phyloP scores from a whole-genome alignment of 768 basidiomycete species.

The Brasilioporus rufonigricans region DNA sequence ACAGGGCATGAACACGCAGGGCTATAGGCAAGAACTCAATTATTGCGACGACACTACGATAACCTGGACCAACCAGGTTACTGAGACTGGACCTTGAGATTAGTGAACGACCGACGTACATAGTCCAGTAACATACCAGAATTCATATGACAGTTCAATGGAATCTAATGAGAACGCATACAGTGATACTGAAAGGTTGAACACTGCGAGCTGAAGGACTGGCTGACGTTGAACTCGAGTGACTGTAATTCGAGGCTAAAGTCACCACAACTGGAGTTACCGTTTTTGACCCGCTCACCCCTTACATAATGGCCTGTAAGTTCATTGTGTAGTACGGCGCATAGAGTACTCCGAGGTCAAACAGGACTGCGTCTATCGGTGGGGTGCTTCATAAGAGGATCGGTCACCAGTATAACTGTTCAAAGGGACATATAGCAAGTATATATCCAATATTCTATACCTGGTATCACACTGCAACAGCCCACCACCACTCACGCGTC shows the following conservation, averaged over 20 bases:
- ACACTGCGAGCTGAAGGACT: neutral
- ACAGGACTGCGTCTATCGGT: too few relatives aligned
- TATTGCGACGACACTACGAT: neutral
- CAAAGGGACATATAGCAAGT: neutral
- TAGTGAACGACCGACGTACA: neutral
- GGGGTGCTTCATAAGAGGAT: too few relatives aligned
- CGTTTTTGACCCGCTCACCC: neutral
- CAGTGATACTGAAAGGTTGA: neutral
- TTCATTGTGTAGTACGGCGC: too few relatives aligned
- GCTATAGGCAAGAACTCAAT: slow-evolving; percentile 27
- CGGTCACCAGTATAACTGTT: too few relatives aligned
- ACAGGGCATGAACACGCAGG: slow-evolving; percentile 50
- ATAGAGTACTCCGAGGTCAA: neutral
- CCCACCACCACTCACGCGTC: neutral
- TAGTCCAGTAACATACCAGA: slow-evolving; percentile 11
- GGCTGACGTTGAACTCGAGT: neutral
- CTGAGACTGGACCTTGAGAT: slow-evolving; percentile 7
- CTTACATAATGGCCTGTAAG: neutral
- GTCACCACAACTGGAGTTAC: too few relatives aligned
- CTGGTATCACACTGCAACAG: slow-evolving; percentile 3
- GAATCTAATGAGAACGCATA: neutral
- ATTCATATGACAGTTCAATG: slow-evolving; percentile 4
- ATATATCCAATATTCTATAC: slow-evolving; percentile 11
- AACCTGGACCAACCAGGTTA: slow-evolving; percentile 25
- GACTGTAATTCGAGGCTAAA: too few relatives aligned